These are phyloP conservation scores for Debaryomyces coudertii DNA, from an alignment of 1,139 yeast genomes.

Conservation along the genomic window DNA sequence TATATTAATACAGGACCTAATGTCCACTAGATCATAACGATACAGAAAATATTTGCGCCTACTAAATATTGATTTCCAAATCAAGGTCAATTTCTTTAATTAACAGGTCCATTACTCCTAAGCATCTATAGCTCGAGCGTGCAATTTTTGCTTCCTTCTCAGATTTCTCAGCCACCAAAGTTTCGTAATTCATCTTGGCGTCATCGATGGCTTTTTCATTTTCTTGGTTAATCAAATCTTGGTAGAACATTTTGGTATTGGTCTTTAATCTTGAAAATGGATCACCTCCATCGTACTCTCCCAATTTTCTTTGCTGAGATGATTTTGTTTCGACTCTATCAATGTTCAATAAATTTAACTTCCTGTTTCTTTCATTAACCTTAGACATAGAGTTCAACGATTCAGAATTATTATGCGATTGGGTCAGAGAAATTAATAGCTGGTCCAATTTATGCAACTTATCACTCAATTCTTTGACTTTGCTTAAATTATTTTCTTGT, in stretches of 20 bases:
- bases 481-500: conserved; percentile 60
- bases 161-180: conserved; percentile 39
- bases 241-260: conserved; percentile 79
- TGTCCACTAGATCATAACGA: conserved; percentile 1
- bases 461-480: conserved; percentile 55
- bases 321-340: conserved; percentile 78
- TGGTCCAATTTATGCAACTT: conserved; percentile 50
- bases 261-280: conserved; percentile 92
- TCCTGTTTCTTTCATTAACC: conserved; percentile 81
- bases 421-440: conserved; percentile 29
- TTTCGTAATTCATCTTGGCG: conserved; percentile 40
- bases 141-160: conserved; percentile 46
- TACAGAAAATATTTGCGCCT: background rate
- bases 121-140: conserved; percentile 44
- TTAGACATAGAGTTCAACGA: conserved; percentile 51
- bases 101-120: conserved; percentile 49
- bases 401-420: conserved; percentile 25
- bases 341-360: conserved; percentile 73
- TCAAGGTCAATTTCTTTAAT: conserved; percentile 40
- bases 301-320: conserved; percentile 57
- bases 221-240: conserved; percentile 47
- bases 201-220: conserved; percentile 49
- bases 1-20: background rate
- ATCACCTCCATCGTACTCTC: conserved; percentile 59
- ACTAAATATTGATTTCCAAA: conserved; percentile 25